phyloP scores from a whole-genome alignment of 345 rosid species.

The Dimocarpus longan region DNA sequence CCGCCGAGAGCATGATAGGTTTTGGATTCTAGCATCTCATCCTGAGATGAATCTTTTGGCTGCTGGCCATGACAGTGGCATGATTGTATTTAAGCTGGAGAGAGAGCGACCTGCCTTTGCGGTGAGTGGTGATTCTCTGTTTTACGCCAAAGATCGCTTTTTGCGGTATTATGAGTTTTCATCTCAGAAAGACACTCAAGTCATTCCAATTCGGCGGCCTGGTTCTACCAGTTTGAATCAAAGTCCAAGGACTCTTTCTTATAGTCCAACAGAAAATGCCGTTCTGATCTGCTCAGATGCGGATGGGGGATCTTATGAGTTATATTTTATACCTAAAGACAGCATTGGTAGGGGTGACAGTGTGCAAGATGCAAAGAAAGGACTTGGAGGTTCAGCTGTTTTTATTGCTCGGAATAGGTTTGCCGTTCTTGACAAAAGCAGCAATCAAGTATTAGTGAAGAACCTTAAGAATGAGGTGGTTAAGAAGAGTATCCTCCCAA shows the following conservation, averaged over 20 bases:
- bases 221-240: slow-evolving; percentile 79
- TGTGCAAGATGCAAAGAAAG: slow-evolving; percentile 87
- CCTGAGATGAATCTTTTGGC: slow-evolving; percentile 97
- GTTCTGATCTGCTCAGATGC: slow-evolving; percentile 85
- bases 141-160: slow-evolving; percentile 81
- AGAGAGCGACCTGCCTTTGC: slow-evolving; percentile 96
- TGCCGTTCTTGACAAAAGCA: slow-evolving; percentile 89
- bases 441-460: slow-evolving; percentile 80
- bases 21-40: slow-evolving; percentile 93
- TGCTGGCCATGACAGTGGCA: slow-evolving; percentile 96
- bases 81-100: slow-evolving; percentile 96
- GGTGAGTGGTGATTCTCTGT: slow-evolving; percentile 70
- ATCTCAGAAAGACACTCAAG: slow-evolving; percentile 73
- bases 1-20: slow-evolving; percentile 93
- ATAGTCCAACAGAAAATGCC: slow-evolving; percentile 92
- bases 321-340: slow-evolving; percentile 83
- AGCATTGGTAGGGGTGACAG: slow-evolving; percentile 67
- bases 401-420: slow-evolving; percentile 88
- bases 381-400: slow-evolving; percentile 76
- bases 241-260: slow-evolving; percentile 87
- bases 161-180: slow-evolving; percentile 80
- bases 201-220: slow-evolving; percentile 80
- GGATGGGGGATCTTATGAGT: slow-evolving; percentile 92
- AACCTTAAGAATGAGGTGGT: slow-evolving; percentile 84
- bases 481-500: slow-evolving; percentile 70